These are phyloP conservation scores for Knoxdaviesia proteae DNA, from an alignment of 2,329 filamentous ascomycete species.

Conservation along the genomic window DNA sequence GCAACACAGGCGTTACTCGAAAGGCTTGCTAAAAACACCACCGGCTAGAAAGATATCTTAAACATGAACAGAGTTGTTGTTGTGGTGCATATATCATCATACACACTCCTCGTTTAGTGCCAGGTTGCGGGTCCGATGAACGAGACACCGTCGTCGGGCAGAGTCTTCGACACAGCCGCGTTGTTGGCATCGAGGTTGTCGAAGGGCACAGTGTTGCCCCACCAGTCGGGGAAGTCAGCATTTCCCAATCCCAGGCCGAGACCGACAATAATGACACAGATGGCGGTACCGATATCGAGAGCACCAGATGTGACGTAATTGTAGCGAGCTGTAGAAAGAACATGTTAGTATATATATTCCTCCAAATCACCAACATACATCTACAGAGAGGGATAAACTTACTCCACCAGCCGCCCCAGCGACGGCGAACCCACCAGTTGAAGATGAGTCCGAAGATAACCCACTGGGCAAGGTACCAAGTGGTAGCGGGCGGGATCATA, in stretches of 20 bases:
- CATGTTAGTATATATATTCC: not conserved
- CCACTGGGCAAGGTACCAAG: slow-evolving; percentile 33
- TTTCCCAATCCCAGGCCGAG: slow-evolving; percentile 24
- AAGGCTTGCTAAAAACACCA: too few relatives aligned
- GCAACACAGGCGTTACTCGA: too few relatives aligned
- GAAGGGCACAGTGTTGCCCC: slow-evolving; percentile 20
- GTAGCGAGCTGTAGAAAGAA: slow-evolving; percentile 18
- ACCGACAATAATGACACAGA: slow-evolving; percentile 32
- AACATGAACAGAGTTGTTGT: too few relatives aligned
- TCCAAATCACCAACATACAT: too few relatives aligned
- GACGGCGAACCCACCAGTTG: slow-evolving; percentile 28
- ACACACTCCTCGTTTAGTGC: slow-evolving; percentile 4
- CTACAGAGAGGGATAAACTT: slow-evolving; percentile 3
- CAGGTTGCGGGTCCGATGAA: slow-evolving; percentile 11
- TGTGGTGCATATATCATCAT: too few relatives aligned
- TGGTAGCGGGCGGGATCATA: slow-evolving; percentile 32
- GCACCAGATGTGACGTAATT: slow-evolving; percentile 39
- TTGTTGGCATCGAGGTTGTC: slow-evolving; percentile 13
- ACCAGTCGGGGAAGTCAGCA: slow-evolving; percentile 25
- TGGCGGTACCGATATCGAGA: slow-evolving; percentile 34
- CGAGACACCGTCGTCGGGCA: slow-evolving; percentile 8
- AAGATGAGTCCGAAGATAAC: slow-evolving; percentile 32
- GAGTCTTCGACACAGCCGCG: slow-evolving; percentile 10
- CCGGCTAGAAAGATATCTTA: too few relatives aligned
- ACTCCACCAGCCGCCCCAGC: slow-evolving; percentile 33